phyloP scores from a whole-genome alignment of 495 filamentous ascomycete genomes.

The Penicillium maclennaniae region DNA sequence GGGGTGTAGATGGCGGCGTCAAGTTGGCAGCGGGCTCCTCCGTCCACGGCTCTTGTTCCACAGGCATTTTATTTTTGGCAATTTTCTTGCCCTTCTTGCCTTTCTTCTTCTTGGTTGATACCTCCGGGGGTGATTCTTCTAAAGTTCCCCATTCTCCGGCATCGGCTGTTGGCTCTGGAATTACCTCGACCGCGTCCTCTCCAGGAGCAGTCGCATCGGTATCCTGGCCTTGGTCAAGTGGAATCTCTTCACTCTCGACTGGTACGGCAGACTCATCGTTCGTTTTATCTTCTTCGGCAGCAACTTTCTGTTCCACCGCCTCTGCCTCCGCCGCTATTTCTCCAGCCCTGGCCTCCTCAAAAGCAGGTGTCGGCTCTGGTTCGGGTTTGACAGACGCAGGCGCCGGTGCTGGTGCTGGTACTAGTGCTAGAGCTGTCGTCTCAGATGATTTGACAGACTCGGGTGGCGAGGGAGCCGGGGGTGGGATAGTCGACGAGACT shows the following conservation, averaged over 20 bases:
- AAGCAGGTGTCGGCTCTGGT: background rate
- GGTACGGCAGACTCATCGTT: background rate
- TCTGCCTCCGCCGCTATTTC: slow-evolving; percentile 8
- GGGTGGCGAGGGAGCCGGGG: slow-evolving; percentile 24
- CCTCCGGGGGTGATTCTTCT: background rate
- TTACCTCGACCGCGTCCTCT: slow-evolving; percentile 2
- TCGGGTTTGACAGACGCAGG: background rate
- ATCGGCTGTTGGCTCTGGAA: slow-evolving; percentile 1
- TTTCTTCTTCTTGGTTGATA: slow-evolving; percentile 11
- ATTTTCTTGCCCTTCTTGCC: slow-evolving; percentile 29
- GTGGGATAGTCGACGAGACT: slow-evolving; percentile 19
- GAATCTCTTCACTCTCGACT: too few species aligned
- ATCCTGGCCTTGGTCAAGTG: background rate
- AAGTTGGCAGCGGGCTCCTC: slow-evolving; percentile 26
- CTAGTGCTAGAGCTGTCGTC: background rate
- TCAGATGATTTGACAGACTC: slow-evolving; percentile 19
- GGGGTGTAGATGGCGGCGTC: slow-evolving; percentile 43
- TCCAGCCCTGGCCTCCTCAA: slow-evolving; percentile 1
- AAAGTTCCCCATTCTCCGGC: slow-evolving; percentile 8
- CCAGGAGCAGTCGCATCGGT: background rate
- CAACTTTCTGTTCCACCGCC: background rate
- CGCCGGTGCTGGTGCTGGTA: background rate
- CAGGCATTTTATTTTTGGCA: slow-evolving; percentile 5
- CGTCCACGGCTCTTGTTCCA: background rate
- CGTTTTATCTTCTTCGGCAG: background rate